Conservation (phyloP, 2,329 filamentous ascomycete genomes). For the Trichoderma atrobrunneum region DNA sequence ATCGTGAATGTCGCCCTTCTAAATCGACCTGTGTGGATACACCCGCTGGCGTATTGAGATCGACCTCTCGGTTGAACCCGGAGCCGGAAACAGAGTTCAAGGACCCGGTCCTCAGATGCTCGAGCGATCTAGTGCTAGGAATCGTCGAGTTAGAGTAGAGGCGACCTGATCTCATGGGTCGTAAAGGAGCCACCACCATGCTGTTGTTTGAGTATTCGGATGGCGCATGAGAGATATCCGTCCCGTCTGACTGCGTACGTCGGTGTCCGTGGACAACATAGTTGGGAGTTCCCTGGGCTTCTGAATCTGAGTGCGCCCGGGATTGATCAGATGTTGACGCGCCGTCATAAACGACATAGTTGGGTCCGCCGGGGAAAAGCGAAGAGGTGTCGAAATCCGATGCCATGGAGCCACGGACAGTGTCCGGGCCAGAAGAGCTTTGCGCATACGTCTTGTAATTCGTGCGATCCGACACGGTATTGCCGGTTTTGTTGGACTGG, state of each 20-base stretch:
- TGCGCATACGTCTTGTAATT: slow-evolving; percentile 56
- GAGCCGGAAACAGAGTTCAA: slow-evolving; percentile 55
- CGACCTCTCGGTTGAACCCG: slow-evolving; percentile 47
- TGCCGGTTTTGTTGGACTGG: slow-evolving; percentile 35
- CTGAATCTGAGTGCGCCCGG: slow-evolving; percentile 35
- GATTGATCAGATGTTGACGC: slow-evolving; percentile 46
- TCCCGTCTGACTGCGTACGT: slow-evolving; percentile 41
- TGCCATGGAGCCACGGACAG: slow-evolving; percentile 6
- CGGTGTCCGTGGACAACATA: slow-evolving; percentile 52
- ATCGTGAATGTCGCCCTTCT: slow-evolving; percentile 23
- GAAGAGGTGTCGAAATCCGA: slow-evolving; percentile 41
- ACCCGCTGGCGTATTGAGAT: slow-evolving; percentile 12
- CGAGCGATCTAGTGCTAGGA: slow-evolving; percentile 50
- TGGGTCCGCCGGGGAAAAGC: slow-evolving; percentile 45
- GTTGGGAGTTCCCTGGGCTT: slow-evolving; percentile 45
- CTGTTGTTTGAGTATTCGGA: slow-evolving; percentile 60
- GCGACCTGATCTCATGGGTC: slow-evolving; percentile 27
- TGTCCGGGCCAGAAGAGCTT: slow-evolving; percentile 37
- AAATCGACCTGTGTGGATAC: slow-evolving; percentile 24
- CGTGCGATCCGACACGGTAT: slow-evolving; percentile 48
- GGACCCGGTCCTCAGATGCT: slow-evolving; percentile 53
- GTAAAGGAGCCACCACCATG: slow-evolving; percentile 55
- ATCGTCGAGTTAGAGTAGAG: slow-evolving; percentile 47
- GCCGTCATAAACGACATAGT: slow-evolving; percentile 51
- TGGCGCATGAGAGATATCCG: slow-evolving; percentile 33